Percentiles rank a stretch among this genome's conserved stretches.
Conservation (phyloP, 257 asterid genomes). For the Solanum peruvianum region DNA sequence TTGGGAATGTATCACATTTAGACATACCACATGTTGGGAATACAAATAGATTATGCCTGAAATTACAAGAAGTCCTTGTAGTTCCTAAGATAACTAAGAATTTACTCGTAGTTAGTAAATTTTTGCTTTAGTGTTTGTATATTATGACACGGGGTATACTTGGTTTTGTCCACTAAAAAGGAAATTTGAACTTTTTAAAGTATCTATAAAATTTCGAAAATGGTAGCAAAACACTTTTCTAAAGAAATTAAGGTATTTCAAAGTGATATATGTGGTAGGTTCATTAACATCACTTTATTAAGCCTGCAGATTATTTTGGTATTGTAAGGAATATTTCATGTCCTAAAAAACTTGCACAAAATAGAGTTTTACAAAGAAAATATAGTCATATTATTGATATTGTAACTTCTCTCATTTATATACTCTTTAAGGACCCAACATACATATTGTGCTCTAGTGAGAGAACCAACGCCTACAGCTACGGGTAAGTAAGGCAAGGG, state of each 20-base stretch:
- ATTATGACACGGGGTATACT: too few species aligned
- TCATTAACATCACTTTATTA: neutral
- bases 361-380: neutral
- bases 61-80: too few species aligned
- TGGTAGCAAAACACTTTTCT: neutral
- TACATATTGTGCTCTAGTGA: neutral
- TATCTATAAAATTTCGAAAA: too few species aligned
- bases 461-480: neutral
- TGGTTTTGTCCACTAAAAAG: too few species aligned
- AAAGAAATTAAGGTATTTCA: neutral
- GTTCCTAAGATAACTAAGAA: too few species aligned
- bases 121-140: too few species aligned
- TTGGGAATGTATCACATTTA: too few species aligned
- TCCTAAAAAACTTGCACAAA: neutral
- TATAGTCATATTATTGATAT: neutral
- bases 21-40: too few species aligned
- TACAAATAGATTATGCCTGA: too few species aligned
- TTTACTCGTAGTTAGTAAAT: too few species aligned
- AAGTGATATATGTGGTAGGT: neutral
- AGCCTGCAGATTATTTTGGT: neutral
- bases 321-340: neutral
- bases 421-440: too few species aligned
- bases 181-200: neutral
- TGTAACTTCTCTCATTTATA: neutral
- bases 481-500: neutral